phyloP scores from a whole-genome alignment of 208 protist species.

The Porcisia hertigi region DNA sequence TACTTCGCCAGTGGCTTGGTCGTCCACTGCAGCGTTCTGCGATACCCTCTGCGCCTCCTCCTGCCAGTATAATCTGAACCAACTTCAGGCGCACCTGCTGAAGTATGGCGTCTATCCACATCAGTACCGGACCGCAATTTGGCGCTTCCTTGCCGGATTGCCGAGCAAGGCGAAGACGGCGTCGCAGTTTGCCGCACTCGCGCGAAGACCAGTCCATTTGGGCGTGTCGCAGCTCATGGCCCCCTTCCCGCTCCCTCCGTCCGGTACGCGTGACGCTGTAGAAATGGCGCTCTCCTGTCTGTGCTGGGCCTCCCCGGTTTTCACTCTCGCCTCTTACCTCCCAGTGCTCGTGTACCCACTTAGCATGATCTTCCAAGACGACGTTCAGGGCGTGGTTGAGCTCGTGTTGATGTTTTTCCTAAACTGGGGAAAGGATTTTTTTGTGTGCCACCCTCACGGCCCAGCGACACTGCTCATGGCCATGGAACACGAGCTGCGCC shows the following conservation, averaged over 20 bases:
- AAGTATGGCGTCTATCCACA: conserved; percentile 77
- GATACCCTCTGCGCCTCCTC: conserved; percentile 36
- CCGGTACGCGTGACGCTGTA: conserved; percentile 34
- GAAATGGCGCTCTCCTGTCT: conserved; percentile 71
- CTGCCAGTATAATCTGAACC: conserved; percentile 64
- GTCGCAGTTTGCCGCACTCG: conserved; percentile 72
- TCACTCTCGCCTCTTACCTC: conserved; percentile 73
- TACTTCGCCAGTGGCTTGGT: neutral
- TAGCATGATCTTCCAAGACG: conserved; percentile 53
- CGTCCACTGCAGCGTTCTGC: conserved; percentile 22
- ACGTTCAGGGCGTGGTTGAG: conserved; percentile 76
- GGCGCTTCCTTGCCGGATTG: conserved; percentile 81
- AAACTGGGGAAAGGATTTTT: conserved; percentile 86
- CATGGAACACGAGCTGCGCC: conserved; percentile 49
- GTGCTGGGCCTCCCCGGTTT: conserved; percentile 62
- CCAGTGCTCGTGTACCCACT: conserved; percentile 83
- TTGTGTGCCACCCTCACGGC: conserved; percentile 75
- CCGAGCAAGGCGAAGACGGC: conserved; percentile 46
- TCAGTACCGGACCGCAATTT: conserved; percentile 63
- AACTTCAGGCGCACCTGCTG: conserved; percentile 57
- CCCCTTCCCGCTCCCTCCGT: conserved; percentile 56
- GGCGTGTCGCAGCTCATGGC: conserved; percentile 56
- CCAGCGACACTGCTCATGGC: conserved; percentile 56
- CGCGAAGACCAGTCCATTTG: conserved; percentile 51
- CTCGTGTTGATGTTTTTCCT: conserved; percentile 62